Evolutionary conservation across 73 alveolate genomes (phyloP).

Genomic region (Paramecium tetraurelia): DNA sequence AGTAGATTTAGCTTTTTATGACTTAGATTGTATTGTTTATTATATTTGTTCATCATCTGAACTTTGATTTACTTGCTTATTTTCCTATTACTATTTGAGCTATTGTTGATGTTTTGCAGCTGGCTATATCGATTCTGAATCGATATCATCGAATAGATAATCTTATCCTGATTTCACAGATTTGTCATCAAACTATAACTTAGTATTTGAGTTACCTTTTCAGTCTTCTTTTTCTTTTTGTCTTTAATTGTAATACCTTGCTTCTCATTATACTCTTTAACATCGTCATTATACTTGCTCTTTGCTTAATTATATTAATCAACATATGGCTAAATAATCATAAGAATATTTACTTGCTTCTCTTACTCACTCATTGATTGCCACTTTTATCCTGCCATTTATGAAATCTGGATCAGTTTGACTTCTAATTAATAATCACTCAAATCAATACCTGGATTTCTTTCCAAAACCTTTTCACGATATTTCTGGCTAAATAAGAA

Average conservation of each 20-base stretch:
- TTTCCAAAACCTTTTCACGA: background rate
- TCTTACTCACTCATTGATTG: background rate
- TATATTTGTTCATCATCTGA: background rate
- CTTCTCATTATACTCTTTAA: background rate
- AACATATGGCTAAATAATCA: background rate
- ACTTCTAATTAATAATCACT: background rate
- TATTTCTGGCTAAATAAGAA: background rate
- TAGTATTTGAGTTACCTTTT: background rate
- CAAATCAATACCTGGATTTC: constrained; percentile 13
- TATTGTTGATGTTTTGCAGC: background rate
- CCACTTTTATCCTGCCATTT: constrained; percentile 17
- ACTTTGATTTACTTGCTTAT: background rate
- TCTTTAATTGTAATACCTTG: background rate
- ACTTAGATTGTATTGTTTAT: background rate
- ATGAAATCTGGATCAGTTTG: background rate
- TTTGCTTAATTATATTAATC: constrained; percentile 1
- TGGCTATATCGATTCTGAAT: background rate
- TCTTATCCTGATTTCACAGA: background rate
- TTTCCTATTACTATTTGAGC: background rate
- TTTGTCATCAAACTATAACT: background rate
- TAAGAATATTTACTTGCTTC: background rate
- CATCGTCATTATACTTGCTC: background rate
- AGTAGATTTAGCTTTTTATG: background rate
- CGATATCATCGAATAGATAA: background rate
- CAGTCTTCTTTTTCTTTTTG: background rate